A percentile compares a stretch with the other conserved stretches of the same genome.
Evolutionary conservation across 2,329 filamentous ascomycete species (phyloP).

Genomic region (Penicillium crustosum): DNA sequence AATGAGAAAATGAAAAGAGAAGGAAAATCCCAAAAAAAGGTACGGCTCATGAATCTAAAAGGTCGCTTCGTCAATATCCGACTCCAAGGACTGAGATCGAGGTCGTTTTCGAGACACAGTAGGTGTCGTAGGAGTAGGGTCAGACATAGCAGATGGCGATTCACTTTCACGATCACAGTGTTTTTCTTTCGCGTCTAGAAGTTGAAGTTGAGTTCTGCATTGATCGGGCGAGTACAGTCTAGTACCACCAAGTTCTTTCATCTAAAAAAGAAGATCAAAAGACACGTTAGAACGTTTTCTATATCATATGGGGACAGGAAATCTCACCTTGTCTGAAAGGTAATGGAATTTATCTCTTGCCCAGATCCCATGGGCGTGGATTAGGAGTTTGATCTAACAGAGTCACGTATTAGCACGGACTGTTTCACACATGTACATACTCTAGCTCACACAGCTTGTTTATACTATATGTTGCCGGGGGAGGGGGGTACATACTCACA

Average conservation of each 20-base stretch:
- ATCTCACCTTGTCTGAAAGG: constrained; percentile 41
- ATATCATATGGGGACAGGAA: neutral
- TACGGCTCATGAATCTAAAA: neutral
- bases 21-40: neutral
- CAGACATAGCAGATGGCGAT: constrained; percentile 25
- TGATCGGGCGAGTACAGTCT: constrained; percentile 37
- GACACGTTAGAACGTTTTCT: neutral
- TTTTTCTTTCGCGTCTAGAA: constrained; percentile 26
- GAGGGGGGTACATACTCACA: constrained; percentile 43
- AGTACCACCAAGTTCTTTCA: constrained; percentile 37
- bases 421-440: neutral
- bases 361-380: constrained; percentile 39
- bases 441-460: neutral
- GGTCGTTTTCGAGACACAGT: constrained; percentile 5
- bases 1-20: neutral
- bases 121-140: constrained; percentile 12
- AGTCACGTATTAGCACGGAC: neutral
- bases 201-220: constrained; percentile 37
- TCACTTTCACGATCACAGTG: constrained; percentile 13
- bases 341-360: constrained; percentile 40
- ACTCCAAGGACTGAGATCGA: neutral
- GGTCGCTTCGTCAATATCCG: neutral
- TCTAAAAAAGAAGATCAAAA: constrained; percentile 16
- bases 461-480: neutral
- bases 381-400: constrained; percentile 37